Conservation (phyloP, 352 stramenopile species). For the Phytophthora agathidicida region DNA sequence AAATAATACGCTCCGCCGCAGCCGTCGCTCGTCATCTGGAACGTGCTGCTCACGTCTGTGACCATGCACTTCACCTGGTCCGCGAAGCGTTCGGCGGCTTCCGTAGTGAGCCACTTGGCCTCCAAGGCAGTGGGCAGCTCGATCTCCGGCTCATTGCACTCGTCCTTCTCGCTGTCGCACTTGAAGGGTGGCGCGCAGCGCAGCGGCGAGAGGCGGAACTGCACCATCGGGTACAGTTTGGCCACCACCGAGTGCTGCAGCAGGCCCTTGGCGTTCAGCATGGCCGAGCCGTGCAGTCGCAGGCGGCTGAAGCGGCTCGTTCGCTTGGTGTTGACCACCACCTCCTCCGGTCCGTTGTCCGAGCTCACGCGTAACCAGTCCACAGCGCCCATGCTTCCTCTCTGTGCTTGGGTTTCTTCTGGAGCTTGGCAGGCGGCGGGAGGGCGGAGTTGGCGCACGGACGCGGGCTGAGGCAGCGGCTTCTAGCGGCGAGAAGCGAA, state of each 20-base stretch:
- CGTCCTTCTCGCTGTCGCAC: conserved; percentile 11
- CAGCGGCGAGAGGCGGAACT: conserved; percentile 41
- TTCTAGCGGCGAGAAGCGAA: conserved; percentile 7
- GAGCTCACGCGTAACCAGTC: conserved; percentile 40
- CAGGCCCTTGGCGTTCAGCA: conserved; percentile 50
- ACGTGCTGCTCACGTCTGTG: conserved; percentile 37
- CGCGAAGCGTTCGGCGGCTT: conserved; percentile 50
- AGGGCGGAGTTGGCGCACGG: not conserved
- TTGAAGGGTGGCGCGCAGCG: conserved; percentile 39
- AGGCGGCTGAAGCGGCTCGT: conserved; percentile 38
- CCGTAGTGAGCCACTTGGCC: conserved; percentile 52
- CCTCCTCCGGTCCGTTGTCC: conserved; percentile 10
- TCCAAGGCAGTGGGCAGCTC: conserved; percentile 19
- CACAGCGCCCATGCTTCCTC: conserved; percentile 43
- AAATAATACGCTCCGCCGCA: conserved; percentile 80
- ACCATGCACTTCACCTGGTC: conserved; percentile 45
- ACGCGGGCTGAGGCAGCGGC: too few relatives aligned
- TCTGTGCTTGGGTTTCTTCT: conserved; percentile 30
- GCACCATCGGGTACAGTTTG: conserved; percentile 54
- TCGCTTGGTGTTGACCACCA: conserved; percentile 7
- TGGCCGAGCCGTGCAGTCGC: conserved; percentile 45
- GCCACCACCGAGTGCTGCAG: conserved; percentile 52
- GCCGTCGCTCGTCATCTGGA: conserved; percentile 77
- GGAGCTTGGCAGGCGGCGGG: not conserved
- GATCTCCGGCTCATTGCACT: conserved; percentile 14